Conservation (phyloP, 2,329 filamentous ascomycete species). For the Tolypocladium endophyticum region DNA sequence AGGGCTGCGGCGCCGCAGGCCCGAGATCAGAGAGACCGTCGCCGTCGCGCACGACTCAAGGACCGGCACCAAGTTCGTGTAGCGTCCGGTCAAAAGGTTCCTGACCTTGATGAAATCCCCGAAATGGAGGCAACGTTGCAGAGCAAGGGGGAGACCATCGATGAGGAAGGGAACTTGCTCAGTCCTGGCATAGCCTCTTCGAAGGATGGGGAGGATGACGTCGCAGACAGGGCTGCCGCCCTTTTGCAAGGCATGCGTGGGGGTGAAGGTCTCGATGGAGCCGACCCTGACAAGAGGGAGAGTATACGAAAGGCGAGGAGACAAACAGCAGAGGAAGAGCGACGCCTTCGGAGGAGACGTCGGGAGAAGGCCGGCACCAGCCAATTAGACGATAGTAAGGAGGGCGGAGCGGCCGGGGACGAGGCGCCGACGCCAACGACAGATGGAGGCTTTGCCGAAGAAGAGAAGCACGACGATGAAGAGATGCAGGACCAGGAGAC, state of each 20-base stretch:
- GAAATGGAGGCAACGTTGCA: constrained; percentile 36
- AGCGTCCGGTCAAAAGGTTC: constrained; percentile 81
- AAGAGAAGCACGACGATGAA: constrained; percentile 3
- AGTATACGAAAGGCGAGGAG: constrained; percentile 49
- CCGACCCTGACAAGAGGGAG: constrained; percentile 41
- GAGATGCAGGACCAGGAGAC: constrained; percentile 6
- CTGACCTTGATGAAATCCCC: constrained; percentile 52
- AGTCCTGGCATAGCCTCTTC: constrained; percentile 39
- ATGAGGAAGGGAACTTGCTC: constrained; percentile 39
- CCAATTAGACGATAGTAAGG: constrained; percentile 15
- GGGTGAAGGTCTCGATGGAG: constrained; percentile 45
- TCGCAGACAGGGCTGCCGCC: constrained; percentile 74
- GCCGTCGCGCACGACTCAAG: constrained; percentile 78
- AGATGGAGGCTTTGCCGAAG: constrained; percentile 4
- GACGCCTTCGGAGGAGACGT: constrained; percentile 55
- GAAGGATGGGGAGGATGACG: constrained; percentile 51
- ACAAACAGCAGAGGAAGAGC: constrained; percentile 72
- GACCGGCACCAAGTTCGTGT: constrained; percentile 84
- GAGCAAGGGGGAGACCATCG: constrained; percentile 24
- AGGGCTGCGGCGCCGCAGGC: constrained; percentile 86
- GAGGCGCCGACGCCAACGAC: constrained; percentile 4
- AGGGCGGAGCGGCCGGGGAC: constrained; percentile 9
- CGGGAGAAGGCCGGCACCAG: constrained; percentile 45
- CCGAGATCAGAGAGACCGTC: constrained; percentile 78
- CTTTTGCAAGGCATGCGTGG: constrained; percentile 75